A percentile compares a stretch with the other conserved stretches of the same genome.
phyloP scores from a whole-genome alignment of 192 early-diverging fungal genomes.

The Backusella macrospora region DNA sequence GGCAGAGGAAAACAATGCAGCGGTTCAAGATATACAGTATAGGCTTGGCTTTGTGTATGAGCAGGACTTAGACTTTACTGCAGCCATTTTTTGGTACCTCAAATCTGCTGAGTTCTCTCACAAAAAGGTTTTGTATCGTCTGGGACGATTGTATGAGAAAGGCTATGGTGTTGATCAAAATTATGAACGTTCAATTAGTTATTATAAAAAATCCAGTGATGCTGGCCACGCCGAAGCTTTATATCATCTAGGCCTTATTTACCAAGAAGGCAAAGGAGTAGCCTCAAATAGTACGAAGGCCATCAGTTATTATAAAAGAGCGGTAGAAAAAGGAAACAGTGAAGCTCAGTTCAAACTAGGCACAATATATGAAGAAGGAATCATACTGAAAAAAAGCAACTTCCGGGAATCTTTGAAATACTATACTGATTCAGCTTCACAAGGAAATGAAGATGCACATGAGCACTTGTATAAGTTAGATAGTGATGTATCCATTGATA shows the following conservation, averaged over 20 bases:
- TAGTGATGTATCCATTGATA: not conserved
- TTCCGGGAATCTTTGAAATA: not conserved
- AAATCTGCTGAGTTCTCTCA: not conserved
- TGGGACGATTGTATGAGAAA: not conserved
- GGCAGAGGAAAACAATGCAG: not conserved
- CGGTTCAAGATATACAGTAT: not conserved
- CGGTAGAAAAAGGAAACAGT: not conserved
- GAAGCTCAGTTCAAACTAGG: not conserved
- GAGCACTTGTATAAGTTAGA: not conserved
- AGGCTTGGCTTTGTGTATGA: not conserved
- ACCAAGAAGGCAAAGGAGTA: not conserved
- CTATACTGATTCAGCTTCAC: not conserved
- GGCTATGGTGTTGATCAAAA: not conserved
- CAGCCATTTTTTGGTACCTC: not conserved
- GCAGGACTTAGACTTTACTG: not conserved
- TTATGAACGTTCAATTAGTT: not conserved
- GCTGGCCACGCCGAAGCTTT: not conserved
- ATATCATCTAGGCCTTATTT: not conserved
- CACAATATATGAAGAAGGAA: not conserved
- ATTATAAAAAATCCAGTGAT: not conserved
- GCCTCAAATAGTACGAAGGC: not conserved
- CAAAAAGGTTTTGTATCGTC: not conserved
- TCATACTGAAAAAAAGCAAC: not conserved
- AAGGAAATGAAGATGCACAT: constrained; percentile 3
- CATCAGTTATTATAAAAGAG: not conserved